These are phyloP conservation scores for Tetrapisispora namnaoensis DNA, from an alignment of 805 yeast genomes.

Conservation along the genomic window DNA sequence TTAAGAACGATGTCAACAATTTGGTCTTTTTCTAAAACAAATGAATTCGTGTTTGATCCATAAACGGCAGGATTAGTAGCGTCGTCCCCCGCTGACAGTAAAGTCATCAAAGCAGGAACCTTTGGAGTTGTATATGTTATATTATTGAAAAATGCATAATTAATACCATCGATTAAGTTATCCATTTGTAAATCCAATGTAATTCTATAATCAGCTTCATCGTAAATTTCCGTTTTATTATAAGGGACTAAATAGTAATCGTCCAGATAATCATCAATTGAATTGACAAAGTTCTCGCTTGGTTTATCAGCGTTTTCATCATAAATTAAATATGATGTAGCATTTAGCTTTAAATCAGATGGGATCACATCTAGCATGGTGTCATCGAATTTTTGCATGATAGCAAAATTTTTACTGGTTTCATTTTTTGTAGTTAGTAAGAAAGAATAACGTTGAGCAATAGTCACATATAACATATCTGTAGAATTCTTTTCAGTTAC, in stretches of 20 bases:
- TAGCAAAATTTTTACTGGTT: constrained; percentile 61
- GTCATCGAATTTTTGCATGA: constrained; percentile 72
- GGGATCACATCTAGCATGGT: constrained; percentile 77
- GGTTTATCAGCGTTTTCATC: constrained; percentile 34
- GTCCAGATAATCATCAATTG: constrained; percentile 48
- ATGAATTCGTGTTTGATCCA: constrained; percentile 73
- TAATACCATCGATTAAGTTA: constrained; percentile 75
- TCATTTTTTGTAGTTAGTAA: constrained; percentile 62
- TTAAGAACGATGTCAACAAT: constrained; percentile 75
- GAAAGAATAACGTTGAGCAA: constrained; percentile 86
- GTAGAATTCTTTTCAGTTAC: constrained; percentile 69
- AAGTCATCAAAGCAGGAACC: constrained; percentile 79
- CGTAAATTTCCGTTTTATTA: constrained; percentile 42
- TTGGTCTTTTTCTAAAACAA: constrained; percentile 46
- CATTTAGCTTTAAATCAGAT: constrained; percentile 51
- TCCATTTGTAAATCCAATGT: constrained; percentile 74
- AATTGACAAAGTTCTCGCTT: constrained; percentile 36
- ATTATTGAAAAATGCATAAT: constrained; percentile 95
- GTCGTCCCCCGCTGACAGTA: constrained; percentile 55
- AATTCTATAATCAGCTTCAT: constrained; percentile 60
- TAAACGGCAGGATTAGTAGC: constrained; percentile 46
- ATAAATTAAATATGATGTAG: constrained; percentile 67
- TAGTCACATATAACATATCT: constrained; percentile 64
- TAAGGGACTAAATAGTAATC: constrained; percentile 70
- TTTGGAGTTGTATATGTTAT: constrained; percentile 68